Conservation (phyloP, 148 eudicot genomes). For the Silene uniflora region DNA sequence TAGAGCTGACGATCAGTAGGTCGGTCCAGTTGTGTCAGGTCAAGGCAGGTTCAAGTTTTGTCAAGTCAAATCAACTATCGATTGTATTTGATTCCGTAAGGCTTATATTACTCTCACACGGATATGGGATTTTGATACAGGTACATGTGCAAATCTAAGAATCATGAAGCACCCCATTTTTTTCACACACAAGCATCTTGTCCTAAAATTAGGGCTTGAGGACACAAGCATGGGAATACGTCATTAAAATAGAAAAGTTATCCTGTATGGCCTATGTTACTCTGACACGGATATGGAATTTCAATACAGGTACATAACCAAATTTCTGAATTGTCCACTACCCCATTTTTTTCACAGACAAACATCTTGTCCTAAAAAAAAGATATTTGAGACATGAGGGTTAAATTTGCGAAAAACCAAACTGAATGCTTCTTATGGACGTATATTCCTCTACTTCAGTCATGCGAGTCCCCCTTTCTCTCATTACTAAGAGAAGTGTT, state of each 20-base stretch:
- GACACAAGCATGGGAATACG: background rate
- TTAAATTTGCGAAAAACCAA: too few species aligned
- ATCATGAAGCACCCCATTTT: background rate
- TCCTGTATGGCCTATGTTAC: too few species aligned
- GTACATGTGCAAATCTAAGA: background rate
- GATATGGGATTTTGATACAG: background rate
- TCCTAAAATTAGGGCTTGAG: background rate
- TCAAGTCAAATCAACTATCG: background rate
- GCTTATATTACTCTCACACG: background rate
- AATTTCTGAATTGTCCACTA: too few species aligned
- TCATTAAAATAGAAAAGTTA: background rate
- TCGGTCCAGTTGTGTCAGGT: background rate
- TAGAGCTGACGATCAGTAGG: background rate
- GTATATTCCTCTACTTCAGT: too few species aligned
- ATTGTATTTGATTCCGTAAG: background rate
- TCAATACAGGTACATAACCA: too few species aligned
- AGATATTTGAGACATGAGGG: too few species aligned
- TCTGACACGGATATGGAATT: too few species aligned
- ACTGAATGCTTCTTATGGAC: too few species aligned
- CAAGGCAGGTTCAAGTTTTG: background rate
- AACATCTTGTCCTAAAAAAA: too few species aligned
- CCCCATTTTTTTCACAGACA: too few species aligned
- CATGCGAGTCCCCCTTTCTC: too few species aligned
- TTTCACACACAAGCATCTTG: background rate
- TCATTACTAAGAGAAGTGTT: too few species aligned